A percentile compares a stretch with the other conserved stretches of the same genome.
These are phyloP conservation scores for Yarrowia osloensis DNA, from an alignment of 805 yeast species.

Conservation along the genomic window DNA sequence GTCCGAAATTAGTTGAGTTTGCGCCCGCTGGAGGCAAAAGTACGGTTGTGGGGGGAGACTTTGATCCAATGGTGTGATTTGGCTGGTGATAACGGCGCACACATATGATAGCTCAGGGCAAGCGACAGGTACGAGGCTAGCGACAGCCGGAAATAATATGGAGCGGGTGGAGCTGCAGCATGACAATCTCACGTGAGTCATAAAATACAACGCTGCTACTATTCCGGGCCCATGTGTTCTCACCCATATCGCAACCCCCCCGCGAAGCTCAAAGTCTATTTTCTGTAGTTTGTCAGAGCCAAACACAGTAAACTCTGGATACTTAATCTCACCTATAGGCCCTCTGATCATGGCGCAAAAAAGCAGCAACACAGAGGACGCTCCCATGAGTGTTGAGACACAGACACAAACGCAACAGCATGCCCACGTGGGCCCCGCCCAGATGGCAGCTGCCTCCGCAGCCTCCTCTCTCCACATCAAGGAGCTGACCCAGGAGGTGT, in stretches of 20 bases:
- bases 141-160: background rate
- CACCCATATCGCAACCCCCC: background rate
- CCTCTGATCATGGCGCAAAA: constrained; percentile 17
- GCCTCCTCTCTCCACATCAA: constrained; percentile 16
- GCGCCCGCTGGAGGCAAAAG: background rate
- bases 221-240: background rate
- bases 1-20: background rate
- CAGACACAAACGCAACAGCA: background rate
- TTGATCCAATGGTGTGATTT: constrained; percentile 8
- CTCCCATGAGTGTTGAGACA: constrained; percentile 6
- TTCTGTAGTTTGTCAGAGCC: constrained; percentile 13
- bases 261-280: background rate
- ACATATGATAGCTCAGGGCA: background rate
- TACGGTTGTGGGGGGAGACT: background rate
- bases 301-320: constrained; percentile 20
- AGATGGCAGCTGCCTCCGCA: constrained; percentile 13
- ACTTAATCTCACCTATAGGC: constrained; percentile 18
- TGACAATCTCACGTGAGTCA: background rate
- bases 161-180: background rate
- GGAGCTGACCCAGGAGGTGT: constrained; percentile 34
- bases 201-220: background rate
- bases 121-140: background rate
- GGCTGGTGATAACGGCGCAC: background rate
- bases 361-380: constrained; percentile 6
- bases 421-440: constrained; percentile 1